phyloP scores from a whole-genome alignment of 331 rosid species.

The Cydonia oblonga region DNA sequence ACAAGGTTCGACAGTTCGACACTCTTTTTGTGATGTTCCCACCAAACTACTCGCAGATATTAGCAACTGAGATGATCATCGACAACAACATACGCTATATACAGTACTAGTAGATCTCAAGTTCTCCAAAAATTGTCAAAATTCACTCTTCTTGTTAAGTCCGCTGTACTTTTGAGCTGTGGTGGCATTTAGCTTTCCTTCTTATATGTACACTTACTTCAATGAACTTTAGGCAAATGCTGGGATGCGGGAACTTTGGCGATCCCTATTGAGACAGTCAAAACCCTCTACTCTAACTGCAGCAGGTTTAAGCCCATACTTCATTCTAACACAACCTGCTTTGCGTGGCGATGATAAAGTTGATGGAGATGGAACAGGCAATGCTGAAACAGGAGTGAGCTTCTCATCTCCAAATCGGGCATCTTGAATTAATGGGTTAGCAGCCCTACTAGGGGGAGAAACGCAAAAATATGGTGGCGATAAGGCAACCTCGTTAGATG shows the following conservation, averaged over 20 bases:
- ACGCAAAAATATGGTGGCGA: slow-evolving; percentile 81
- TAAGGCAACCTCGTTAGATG: slow-evolving; percentile 35
- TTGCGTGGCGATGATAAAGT: slow-evolving; percentile 45
- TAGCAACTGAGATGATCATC: slow-evolving; percentile 12
- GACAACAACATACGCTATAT: slow-evolving; percentile 14
- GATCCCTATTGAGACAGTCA: slow-evolving; percentile 76
- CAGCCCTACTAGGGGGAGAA: slow-evolving; percentile 70
- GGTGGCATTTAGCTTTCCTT: slow-evolving; percentile 43
- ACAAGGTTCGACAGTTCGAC: slow-evolving; percentile 23
- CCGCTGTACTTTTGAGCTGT: slow-evolving; percentile 15
- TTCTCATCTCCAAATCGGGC: slow-evolving; percentile 55
- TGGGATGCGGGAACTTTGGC: slow-evolving; percentile 75
- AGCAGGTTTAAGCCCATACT: slow-evolving; percentile 62
- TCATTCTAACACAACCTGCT: slow-evolving; percentile 63
- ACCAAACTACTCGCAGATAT: slow-evolving; percentile 33
- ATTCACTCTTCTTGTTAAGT: slow-evolving; percentile 29
- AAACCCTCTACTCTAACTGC: slow-evolving; percentile 95
- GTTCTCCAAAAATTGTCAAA: slow-evolving; percentile 15
- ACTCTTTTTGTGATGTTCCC: slow-evolving; percentile 13
- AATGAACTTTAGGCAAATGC: slow-evolving; percentile 52
- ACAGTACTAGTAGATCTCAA: slow-evolving; percentile 18
- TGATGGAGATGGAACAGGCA: slow-evolving; percentile 43
- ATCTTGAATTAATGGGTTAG: slow-evolving; percentile 70
- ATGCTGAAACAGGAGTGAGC: slow-evolving; percentile 15
- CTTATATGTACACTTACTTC: slow-evolving; percentile 58